Evolutionary conservation across 2,329 filamentous ascomycete species (phyloP).

Genomic region (Aspergillus luchuensis): DNA sequence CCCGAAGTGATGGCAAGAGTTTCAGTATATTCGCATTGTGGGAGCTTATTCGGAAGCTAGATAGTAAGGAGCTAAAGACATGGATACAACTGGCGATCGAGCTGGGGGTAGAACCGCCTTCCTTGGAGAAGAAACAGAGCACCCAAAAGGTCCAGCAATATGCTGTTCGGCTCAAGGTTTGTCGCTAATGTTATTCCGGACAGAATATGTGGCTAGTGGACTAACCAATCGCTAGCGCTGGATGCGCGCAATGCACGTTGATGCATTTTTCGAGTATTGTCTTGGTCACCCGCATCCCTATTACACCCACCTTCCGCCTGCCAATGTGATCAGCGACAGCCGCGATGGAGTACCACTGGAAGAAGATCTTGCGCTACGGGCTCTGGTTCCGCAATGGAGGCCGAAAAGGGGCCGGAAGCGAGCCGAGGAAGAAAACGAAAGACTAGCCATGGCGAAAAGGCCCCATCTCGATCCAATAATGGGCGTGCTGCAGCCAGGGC

Average conservation of each 20-base stretch:
- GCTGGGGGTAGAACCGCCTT: conserved; percentile 84
- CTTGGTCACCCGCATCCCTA: conserved; percentile 77
- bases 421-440: conserved; percentile 59
- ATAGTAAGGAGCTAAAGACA: conserved; percentile 82
- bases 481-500: conserved; percentile 47
- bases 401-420: conserved; percentile 64
- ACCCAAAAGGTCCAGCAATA: conserved; percentile 95
- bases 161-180: conserved; percentile 84
- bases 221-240: conserved; percentile 64
- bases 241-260: conserved; percentile 96
- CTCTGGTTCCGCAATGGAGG: conserved; percentile 74
- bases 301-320: conserved; percentile 72
- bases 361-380: conserved; percentile 84
- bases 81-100: conserved; percentile 87
- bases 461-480: conserved; percentile 61
- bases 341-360: conserved; percentile 82
- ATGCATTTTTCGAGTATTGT: conserved; percentile 91
- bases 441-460: conserved; percentile 60
- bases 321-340: conserved; percentile 62
- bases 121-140: conserved; percentile 79
- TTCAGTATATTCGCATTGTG: conserved; percentile 79
- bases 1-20: conserved; percentile 82
- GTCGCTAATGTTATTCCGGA: conserved; percentile 17
- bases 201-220: not conserved
- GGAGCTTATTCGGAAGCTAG: conserved; percentile 75